Conservation (phyloP, 2,329 filamentous ascomycete genomes). For the Cercospora citrullina region DNA sequence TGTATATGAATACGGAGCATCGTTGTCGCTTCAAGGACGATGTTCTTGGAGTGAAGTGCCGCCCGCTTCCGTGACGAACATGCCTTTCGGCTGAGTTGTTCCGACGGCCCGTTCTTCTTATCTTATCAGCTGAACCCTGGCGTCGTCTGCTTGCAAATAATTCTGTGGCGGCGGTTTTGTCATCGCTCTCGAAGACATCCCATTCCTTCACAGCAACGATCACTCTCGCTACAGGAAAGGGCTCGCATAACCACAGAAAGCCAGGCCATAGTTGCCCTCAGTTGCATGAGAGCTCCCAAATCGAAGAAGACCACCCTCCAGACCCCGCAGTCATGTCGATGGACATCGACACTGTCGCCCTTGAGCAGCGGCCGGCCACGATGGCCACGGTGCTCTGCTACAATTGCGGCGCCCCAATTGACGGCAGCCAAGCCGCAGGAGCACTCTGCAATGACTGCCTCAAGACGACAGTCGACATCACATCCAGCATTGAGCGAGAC, state of each 20-base stretch:
- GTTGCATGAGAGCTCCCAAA: neutral
- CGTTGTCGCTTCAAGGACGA: no score
- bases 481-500: slow-evolving; percentile 85
- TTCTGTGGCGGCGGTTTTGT: slow-evolving; percentile 7
- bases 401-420: slow-evolving; percentile 94
- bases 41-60: neutral
- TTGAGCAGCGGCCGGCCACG: slow-evolving; percentile 36
- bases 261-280: no score
- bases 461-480: slow-evolving; percentile 91
- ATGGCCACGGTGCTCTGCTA: slow-evolving; percentile 82
- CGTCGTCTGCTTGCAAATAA: slow-evolving; percentile 6
- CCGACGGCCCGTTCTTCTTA: neutral
- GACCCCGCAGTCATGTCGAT: slow-evolving; percentile 38
- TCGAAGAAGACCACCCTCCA: neutral
- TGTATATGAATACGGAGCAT: neutral
- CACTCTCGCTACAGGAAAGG: neutral
- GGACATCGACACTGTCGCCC: slow-evolving; percentile 40
- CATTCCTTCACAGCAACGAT: neutral
- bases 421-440: slow-evolving; percentile 81
- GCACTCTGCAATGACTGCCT: slow-evolving; percentile 96
- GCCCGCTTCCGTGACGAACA: neutral
- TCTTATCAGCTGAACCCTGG: slow-evolving; percentile 1
- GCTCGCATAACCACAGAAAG: no score
- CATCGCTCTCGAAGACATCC: neutral
- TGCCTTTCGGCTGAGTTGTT: neutral